Percentiles rank a stretch among this genome's conserved stretches.
These are phyloP conservation scores for Cryptococcus sp. DNA, from an alignment of 1,284 basidiomycete species.

Conservation along the genomic window DNA sequence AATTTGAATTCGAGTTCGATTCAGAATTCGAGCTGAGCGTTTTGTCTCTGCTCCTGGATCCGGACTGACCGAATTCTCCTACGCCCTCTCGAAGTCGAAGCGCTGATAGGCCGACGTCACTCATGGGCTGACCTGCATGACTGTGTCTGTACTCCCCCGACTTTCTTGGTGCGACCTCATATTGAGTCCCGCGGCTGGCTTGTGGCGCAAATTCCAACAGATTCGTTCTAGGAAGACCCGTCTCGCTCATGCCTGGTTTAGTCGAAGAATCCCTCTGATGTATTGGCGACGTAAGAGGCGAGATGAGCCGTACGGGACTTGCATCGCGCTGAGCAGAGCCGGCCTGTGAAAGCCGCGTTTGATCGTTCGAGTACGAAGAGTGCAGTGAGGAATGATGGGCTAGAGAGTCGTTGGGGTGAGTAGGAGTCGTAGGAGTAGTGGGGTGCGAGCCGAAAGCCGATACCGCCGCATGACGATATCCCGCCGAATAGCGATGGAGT, in stretches of 20 bases:
- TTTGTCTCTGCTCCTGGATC: too few relatives aligned
- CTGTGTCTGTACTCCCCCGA: conserved; percentile 7
- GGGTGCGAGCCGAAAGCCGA: conserved; percentile 20
- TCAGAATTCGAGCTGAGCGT: conserved; percentile 1
- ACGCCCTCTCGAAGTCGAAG: neutral
- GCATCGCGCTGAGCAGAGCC: neutral
- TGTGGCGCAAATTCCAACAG: conserved; percentile 5
- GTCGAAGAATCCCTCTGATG: neutral
- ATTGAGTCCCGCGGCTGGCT: neutral
- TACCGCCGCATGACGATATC: conserved; percentile 19
- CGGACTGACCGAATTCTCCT: conserved; percentile 12
- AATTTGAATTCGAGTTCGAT: conserved; percentile 1
- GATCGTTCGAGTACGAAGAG: neutral
- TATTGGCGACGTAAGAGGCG: neutral
- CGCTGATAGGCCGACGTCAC: conserved; percentile 5
- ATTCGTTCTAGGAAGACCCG: conserved; percentile 1
- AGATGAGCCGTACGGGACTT: neutral
- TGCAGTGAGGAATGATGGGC: neutral
- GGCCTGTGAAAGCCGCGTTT: too few relatives aligned
- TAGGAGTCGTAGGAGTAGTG: conserved; percentile 11
- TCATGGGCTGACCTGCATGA: conserved; percentile 12
- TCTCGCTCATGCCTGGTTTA: neutral
- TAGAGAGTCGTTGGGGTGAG: neutral
- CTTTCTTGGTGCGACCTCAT: neutral
- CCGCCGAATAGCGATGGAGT: conserved; percentile 8